phyloP scores from a whole-genome alignment of 2,329 filamentous ascomycete genomes.

The Uncinocarpus reesii region DNA sequence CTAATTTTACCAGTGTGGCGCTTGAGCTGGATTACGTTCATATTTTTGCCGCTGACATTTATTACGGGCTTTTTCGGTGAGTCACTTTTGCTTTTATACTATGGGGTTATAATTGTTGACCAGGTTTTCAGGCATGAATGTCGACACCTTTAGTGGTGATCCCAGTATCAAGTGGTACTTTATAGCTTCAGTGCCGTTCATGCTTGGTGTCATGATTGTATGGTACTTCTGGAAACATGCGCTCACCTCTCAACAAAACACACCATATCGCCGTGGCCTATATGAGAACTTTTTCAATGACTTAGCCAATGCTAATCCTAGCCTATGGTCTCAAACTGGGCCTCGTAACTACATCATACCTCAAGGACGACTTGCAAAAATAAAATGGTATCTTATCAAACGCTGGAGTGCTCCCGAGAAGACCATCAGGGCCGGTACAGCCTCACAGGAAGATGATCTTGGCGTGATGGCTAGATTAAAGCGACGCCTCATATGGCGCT shows the following conservation, averaged over 20 bases:
- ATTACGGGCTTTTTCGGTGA: slow-evolving; percentile 36
- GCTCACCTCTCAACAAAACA: slow-evolving; percentile 34
- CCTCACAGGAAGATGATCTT: slow-evolving; percentile 29
- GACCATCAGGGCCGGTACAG: slow-evolving; percentile 26
- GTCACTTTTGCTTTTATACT: neutral
- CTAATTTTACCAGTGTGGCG: slow-evolving; percentile 22
- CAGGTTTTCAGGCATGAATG: slow-evolving; percentile 41
- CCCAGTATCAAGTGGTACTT: slow-evolving; percentile 44
- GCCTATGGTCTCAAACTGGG: slow-evolving; percentile 41
- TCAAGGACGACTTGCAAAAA: slow-evolving; percentile 26
- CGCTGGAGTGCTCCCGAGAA: slow-evolving; percentile 38
- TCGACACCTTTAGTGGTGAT: slow-evolving; percentile 36
- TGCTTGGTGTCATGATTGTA: slow-evolving; percentile 36
- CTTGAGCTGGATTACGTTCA: slow-evolving; percentile 33
- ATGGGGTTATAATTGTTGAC: neutral
- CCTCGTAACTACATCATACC: slow-evolving; percentile 36
- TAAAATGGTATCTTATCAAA: slow-evolving; percentile 42
- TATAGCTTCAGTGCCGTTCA: slow-evolving; percentile 38
- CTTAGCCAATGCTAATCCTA: slow-evolving; percentile 37
- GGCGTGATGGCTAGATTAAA: slow-evolving; percentile 33
- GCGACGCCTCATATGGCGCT: slow-evolving; percentile 31
- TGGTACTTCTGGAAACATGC: slow-evolving; percentile 43
- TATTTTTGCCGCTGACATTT: slow-evolving; percentile 41
- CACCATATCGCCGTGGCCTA: slow-evolving; percentile 40
- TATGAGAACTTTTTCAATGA: slow-evolving; percentile 44